Evolutionary conservation across 2,329 filamentous ascomycete species (phyloP).

Genomic region (Reticulascus tulasneorum): DNA sequence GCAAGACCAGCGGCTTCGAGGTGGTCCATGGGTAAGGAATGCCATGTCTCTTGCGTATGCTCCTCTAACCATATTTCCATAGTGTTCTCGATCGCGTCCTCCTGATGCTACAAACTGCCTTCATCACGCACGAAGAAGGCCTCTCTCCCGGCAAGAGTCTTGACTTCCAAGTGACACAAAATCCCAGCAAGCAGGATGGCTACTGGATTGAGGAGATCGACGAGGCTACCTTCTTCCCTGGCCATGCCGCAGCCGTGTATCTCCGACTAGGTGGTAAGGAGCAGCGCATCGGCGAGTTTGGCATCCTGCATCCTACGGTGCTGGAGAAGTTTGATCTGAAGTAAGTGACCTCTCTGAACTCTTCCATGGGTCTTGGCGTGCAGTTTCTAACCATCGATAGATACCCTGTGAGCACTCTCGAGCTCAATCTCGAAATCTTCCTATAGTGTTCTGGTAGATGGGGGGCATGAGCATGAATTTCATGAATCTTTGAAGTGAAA

Average conservation of each 20-base stretch:
- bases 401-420: constrained; percentile 89
- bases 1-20: constrained; percentile 92
- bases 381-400: constrained; percentile 30
- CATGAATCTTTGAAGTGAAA: background rate
- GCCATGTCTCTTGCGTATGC: no score
- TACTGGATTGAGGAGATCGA: constrained; percentile 96
- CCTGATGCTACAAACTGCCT: constrained; percentile 82
- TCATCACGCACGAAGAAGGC: constrained; percentile 72
- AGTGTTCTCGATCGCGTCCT: constrained; percentile 87
- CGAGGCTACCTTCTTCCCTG: constrained; percentile 86
- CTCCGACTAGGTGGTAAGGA: constrained; percentile 71
- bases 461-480: constrained; percentile 10
- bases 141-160: constrained; percentile 44
- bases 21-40: constrained; percentile 93
- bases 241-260: constrained; percentile 82
- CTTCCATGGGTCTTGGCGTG: background rate
- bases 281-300: constrained; percentile 79
- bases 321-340: constrained; percentile 90
- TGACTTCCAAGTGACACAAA: constrained; percentile 49
- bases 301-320: constrained; percentile 89
- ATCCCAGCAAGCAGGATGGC: constrained; percentile 59
- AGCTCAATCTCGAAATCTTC: constrained; percentile 93
- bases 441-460: constrained; percentile 48
- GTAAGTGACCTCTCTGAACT: constrained; percentile 37
- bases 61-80: no score